Evolutionary conservation across 345 rosid genomes (phyloP), one percentile per base, ranked within the genome.

Genomic region (Triadica sebifera): DNA sequence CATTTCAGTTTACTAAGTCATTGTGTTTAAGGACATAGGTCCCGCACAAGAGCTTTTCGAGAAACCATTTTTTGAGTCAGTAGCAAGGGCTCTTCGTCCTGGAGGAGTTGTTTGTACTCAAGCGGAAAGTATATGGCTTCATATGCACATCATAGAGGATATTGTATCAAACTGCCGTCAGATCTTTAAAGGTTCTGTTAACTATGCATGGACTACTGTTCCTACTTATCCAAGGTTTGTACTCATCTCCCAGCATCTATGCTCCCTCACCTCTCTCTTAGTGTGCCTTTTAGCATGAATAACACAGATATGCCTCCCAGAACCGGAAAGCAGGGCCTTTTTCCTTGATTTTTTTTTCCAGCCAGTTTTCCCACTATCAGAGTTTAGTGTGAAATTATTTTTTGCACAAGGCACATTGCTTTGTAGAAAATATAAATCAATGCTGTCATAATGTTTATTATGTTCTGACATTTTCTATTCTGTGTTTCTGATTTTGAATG

Each of bases 51-150:
- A 92, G 83, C 92, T 94, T 46, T 94, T 94, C 83, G 93, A 94
- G 87, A 94, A 92, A 82, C 98, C 95, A 25, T 94, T 94, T 81
- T 94, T 94, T 68, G 76, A 82, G 84, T 84, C 97, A 0, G 89
- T 94, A 64, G 89, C 93, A 6, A 91, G 78, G 84, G 98, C 98
- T 78, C 97, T 94, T 76, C 93, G 98, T 70, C 98, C 98, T 16
- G 98, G 98, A 64, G 98, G 98, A 50, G 98, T 94, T 65, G 88
- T 91, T 69, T 88, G 94, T 75, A 92, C 98, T 55, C 98, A 94
- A 52, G 98, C 98, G 62, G 98, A 94, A 80, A 94, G 98, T 77
- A 86, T 94, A 67, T 94, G 98, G 98, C 98, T 94, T 75, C 98
- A 94, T 90, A 94, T 94, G 98, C 89, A 92, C 85, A 92, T 94